These are phyloP conservation scores for Bassia scoparia DNA, from an alignment of 148 eudicot genomes.

Conservation along the genomic window DNA sequence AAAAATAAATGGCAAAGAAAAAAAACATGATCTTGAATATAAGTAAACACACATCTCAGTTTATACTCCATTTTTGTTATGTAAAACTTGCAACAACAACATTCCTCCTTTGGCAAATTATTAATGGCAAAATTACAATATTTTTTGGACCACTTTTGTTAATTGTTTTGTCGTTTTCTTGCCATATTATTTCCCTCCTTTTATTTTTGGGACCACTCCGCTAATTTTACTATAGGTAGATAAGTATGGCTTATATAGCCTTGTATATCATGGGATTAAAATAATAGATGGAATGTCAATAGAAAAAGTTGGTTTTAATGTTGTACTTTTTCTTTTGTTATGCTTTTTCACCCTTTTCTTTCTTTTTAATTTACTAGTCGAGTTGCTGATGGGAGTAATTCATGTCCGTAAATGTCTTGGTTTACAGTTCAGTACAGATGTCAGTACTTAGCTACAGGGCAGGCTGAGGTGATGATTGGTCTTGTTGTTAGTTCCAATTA, in stretches of 20 bases:
- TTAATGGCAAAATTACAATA: no score
- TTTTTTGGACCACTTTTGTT: no score
- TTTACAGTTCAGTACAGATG: slow-evolving; percentile 39
- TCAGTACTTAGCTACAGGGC: slow-evolving; percentile 44
- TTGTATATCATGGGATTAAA: neutral
- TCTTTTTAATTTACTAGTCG: slow-evolving; percentile 16
- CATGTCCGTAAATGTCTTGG: slow-evolving; percentile 36
- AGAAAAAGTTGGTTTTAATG: neutral
- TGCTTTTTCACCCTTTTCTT: neutral
- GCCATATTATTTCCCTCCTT: no score
- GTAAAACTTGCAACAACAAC: no score
- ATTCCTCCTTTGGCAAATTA: no score
- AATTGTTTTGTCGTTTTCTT: no score
- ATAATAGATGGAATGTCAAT: neutral
- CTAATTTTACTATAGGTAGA: neutral
- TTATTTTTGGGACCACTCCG: no score
- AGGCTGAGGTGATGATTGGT: slow-evolving; percentile 45
- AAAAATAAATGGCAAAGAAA: no score
- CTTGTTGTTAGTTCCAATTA: slow-evolving; percentile 50
- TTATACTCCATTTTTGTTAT: no score
- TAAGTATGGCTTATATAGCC: neutral
- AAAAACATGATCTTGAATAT: no score
- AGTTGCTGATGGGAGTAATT: slow-evolving; percentile 37
- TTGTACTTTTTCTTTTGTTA: slow-evolving; percentile 1
- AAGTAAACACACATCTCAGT: no score